Evolutionary conservation across 805 yeast genomes (phyloP), one percentile per base, ranked within the genome.

Genomic region (Maudiozyma bulderi): DNA sequence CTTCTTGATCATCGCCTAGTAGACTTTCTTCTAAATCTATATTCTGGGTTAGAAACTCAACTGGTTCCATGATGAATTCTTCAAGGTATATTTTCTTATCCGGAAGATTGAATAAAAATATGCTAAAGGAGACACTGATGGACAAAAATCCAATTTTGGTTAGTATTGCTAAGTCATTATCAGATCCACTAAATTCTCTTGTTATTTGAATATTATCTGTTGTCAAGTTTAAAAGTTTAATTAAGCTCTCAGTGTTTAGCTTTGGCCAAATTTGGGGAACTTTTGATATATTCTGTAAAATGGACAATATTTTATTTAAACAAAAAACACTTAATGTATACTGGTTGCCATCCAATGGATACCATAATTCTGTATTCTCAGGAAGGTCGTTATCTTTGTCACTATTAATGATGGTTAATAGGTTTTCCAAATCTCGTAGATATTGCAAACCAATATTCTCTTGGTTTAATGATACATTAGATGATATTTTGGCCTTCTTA

Each of bases 21-120:
- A 39, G n/a, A 7, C 14, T 13, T 6, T 31, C 32, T 8, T 40
- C 44, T 13, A 51, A 53, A 3, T 56, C 67, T 37, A 68, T 74
- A 5, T 68, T 48, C 1, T 56, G 55, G 40, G 65, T 61, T 3
- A 77, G 49, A 47, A 74, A 72, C 0, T 70, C 66, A 1, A 78
- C 55, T 0, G 75, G 69, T 2, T 70, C 64, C 3, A 57, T 54
- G 13, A 80, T 53, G 54, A 72, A 73, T 5, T 67, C 68, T 38
- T 78, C 82, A 29, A 75, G 52, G 48, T 73, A 72, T 3, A 82
- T 55, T 39, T 62, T 65, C 50, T 73, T 74, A 46, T 77, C 80
- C 2, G 58, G 51, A 40, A 71, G 56, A 35, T 67, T 64, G 13
- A 75, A 57, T 31, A 70, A 69, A 47, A 80, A 67, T 1, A 76